These are phyloP conservation scores for Penicillium concentricum DNA, from an alignment of 2,329 filamentous ascomycete species.

Conservation along the genomic window DNA sequence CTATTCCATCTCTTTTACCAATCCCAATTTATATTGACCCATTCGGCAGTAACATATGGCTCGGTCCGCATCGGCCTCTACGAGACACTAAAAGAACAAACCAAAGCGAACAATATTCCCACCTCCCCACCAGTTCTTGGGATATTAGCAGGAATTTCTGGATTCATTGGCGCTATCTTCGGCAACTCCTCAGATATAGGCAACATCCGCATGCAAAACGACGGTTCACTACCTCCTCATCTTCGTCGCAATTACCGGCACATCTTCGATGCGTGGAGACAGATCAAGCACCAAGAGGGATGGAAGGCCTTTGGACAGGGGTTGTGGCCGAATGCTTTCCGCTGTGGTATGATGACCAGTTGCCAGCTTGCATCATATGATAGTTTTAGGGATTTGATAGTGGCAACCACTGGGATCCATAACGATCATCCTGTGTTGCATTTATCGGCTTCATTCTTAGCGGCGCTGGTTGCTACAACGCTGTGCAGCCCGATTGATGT, in stretches of 20 bases:
- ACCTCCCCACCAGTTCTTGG: constrained; percentile 14
- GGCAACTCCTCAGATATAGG: constrained; percentile 27
- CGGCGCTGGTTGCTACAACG: constrained; percentile 80
- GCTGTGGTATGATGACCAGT: constrained; percentile 85
- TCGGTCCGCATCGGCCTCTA: constrained; percentile 27
- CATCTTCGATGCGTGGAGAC: constrained; percentile 24
- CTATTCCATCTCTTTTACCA: neutral
- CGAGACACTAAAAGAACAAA: constrained; percentile 21
- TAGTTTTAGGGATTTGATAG: constrained; percentile 69
- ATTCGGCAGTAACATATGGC: constrained; percentile 25
- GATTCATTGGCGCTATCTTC: constrained; percentile 24
- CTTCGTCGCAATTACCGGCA: constrained; percentile 22
- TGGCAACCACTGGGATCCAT: constrained; percentile 63
- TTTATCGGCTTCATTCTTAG: constrained; percentile 73
- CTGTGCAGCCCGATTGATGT: constrained; percentile 84
- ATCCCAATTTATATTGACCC: neutral
- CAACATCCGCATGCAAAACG: constrained; percentile 30
- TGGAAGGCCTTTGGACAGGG: constrained; percentile 21
- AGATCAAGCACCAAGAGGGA: constrained; percentile 24
- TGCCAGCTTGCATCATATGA: constrained; percentile 83
- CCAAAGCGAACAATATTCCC: constrained; percentile 7
- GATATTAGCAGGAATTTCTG: constrained; percentile 16
- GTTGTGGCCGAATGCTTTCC: constrained; percentile 73
- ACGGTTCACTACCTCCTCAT: constrained; percentile 18
- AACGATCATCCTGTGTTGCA: constrained; percentile 73